Conservation (phyloP, 495 filamentous ascomycete species). For the Talaromyces wortmannii region DNA sequence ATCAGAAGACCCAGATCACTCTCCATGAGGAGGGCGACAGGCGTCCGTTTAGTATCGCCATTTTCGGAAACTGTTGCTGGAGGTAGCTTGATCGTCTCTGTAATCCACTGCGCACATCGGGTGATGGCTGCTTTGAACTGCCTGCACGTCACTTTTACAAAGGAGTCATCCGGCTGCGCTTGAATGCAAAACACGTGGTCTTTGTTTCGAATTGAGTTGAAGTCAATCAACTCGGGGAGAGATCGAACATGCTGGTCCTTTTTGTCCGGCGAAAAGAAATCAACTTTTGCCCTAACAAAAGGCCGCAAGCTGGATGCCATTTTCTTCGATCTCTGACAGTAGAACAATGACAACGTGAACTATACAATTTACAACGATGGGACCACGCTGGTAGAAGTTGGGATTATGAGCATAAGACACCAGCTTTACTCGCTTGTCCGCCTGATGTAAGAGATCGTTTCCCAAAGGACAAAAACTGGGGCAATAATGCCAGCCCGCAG, state of each 20-base stretch:
- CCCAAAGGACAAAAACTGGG: no score
- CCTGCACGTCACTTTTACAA: conserved; percentile 2
- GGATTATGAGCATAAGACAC: no score
- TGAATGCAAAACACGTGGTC: conserved; percentile 16
- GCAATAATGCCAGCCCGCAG: no score
- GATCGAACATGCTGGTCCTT: not conserved
- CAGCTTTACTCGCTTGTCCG: no score
- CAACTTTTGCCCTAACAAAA: no score
- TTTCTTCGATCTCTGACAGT: no score
- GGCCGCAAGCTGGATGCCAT: no score
- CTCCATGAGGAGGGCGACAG: conserved; percentile 25
- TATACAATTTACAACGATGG: no score
- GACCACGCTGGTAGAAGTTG: no score
- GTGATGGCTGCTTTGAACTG: conserved; percentile 10
- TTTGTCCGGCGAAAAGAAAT: no score
- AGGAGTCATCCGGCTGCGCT: not conserved
- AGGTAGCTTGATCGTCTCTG: conserved; percentile 1
- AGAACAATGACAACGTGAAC: no score
- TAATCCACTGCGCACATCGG: conserved; percentile 8
- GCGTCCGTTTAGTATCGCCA: conserved; percentile 5
- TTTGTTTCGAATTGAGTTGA: conserved; percentile 14
- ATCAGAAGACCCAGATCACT: conserved; percentile 23
- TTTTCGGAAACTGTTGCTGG: conserved; percentile 1
- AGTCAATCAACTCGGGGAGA: conserved; percentile 13
- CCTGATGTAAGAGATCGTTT: no score